A percentile compares a stretch with the other conserved stretches of the same genome.
These are phyloP conservation scores for Alternaria conjuncta DNA, from an alignment of 2,329 filamentous ascomycete genomes.

Conservation along the genomic window DNA sequence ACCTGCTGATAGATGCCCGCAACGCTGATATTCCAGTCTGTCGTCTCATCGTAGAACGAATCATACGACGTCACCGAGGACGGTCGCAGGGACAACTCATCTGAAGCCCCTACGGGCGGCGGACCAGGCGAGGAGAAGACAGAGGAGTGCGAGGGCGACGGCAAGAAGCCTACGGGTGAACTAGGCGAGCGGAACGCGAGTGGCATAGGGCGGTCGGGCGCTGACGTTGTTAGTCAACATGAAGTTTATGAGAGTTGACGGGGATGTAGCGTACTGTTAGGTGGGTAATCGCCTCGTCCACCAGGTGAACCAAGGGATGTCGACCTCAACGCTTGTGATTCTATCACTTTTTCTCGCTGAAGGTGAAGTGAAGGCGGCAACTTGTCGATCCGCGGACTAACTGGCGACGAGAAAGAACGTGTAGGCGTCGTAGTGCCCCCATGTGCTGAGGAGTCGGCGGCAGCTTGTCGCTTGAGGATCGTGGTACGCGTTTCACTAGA, in stretches of 20 bases:
- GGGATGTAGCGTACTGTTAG: constrained; percentile 10
- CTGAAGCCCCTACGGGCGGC: neutral
- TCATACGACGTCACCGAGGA: neutral
- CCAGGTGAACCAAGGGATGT: neutral
- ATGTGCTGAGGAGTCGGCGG: neutral
- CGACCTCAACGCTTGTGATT: neutral
- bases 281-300: constrained; percentile 10
- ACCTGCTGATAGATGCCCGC: neutral
- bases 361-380: neutral
- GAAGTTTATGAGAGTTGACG: neutral
- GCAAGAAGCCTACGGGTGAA: constrained; percentile 8
- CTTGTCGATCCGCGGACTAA: neutral
- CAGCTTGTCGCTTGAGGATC: neutral
- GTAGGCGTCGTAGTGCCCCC: neutral
- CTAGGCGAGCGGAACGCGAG: constrained; percentile 22
- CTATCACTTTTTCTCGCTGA: neutral
- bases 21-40: neutral
- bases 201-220: constrained; percentile 38
- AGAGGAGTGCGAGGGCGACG: neutral
- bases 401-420: neutral
- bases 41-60: neutral
- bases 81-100: neutral
- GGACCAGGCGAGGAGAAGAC: neutral
- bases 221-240: neutral
- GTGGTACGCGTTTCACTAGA: neutral